A percentile compares a stretch with the other conserved stretches of the same genome.
Conservation (phyloP, 1,284 basidiomycete species). For the Apiotrichum mycotoxinovorans region DNA sequence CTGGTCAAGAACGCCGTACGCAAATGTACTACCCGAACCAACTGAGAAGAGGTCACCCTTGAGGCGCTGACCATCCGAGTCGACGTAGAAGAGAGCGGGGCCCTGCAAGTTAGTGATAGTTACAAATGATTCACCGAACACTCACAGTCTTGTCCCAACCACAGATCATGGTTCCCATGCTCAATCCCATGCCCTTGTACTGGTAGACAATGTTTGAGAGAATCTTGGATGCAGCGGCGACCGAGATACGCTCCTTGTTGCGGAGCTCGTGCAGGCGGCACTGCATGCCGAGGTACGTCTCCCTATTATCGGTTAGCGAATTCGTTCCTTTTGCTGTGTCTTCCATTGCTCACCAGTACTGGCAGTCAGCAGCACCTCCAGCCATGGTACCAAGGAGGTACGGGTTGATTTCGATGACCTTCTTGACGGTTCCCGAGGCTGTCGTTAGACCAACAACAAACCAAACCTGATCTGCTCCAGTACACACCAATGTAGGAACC, state of each 20-base stretch:
- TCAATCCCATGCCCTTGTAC: slow-evolving; percentile 99
- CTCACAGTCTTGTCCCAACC: slow-evolving; percentile 98
- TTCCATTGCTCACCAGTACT: slow-evolving; percentile 45
- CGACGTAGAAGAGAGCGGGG: slow-evolving; percentile 96
- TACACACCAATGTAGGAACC: slow-evolving; percentile 88
- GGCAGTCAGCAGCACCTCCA: slow-evolving; percentile 77
- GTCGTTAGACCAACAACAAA: neutral
- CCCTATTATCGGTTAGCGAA: slow-evolving; percentile 56
- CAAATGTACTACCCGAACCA: slow-evolving; percentile 96
- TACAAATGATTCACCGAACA: slow-evolving; percentile 7
- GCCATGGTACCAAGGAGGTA: slow-evolving; percentile 99
- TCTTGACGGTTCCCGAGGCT: slow-evolving; percentile 95
- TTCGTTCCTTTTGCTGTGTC: neutral
- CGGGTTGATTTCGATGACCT: slow-evolving; percentile 99
- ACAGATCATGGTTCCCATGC: slow-evolving; percentile 99
- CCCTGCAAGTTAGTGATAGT: slow-evolving; percentile 57
- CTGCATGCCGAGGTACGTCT: slow-evolving; percentile 97
- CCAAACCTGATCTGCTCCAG: neutral
- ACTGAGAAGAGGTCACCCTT: slow-evolving; percentile 98
- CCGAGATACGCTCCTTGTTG: slow-evolving; percentile 96
- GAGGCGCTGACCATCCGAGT: slow-evolving; percentile 91
- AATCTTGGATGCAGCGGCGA: slow-evolving; percentile 97
- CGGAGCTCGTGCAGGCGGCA: slow-evolving; percentile 95
- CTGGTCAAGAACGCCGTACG: slow-evolving; percentile 97
- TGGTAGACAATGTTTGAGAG: slow-evolving; percentile 95